A percentile compares a stretch with the other conserved stretches of the same genome.
Evolutionary conservation across 805 yeast genomes (phyloP).

Genomic region (Teunomyces gatunensis): DNA sequence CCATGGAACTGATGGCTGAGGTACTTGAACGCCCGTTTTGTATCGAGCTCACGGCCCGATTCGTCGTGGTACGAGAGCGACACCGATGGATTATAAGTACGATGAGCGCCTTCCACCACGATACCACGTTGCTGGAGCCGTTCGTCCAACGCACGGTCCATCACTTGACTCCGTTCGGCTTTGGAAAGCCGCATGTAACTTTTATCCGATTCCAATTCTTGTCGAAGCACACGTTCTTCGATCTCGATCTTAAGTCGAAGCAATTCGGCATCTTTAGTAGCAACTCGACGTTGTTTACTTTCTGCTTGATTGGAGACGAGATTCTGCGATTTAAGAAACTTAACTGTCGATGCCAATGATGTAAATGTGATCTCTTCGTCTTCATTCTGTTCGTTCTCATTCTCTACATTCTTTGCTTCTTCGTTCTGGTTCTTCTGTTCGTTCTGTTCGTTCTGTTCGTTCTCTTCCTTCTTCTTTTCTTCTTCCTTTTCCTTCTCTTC

Average conservation of each 20-base stretch:
- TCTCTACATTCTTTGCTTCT: constrained; percentile 16
- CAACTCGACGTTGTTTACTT: constrained; percentile 17
- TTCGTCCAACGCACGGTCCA: constrained; percentile 29
- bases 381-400: constrained; percentile 3
- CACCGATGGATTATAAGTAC: constrained; percentile 46
- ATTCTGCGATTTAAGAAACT: constrained; percentile 23
- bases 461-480: constrained; percentile 20
- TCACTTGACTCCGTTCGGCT: constrained; percentile 25
- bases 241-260: constrained; percentile 26
- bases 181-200: constrained; percentile 23
- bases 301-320: constrained; percentile 12
- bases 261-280: constrained; percentile 28
- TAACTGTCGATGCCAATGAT: constrained; percentile 27
- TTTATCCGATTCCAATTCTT: constrained; percentile 26
- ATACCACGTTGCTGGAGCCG: constrained; percentile 26
- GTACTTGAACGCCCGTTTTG: constrained; percentile 74
- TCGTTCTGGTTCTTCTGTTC: constrained; percentile 15
- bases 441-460: constrained; percentile 26
- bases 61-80: constrained; percentile 61
- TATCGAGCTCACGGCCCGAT: constrained; percentile 53
- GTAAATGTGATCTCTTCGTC: too few species aligned
- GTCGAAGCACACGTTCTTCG: constrained; percentile 32
- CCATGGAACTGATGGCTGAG: constrained; percentile 82
- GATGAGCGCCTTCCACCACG: constrained; percentile 4
- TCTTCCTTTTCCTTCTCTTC: constrained; percentile 16